phyloP scores from a whole-genome alignment of 352 stramenopile species.

The Globisporangium lucens region DNA sequence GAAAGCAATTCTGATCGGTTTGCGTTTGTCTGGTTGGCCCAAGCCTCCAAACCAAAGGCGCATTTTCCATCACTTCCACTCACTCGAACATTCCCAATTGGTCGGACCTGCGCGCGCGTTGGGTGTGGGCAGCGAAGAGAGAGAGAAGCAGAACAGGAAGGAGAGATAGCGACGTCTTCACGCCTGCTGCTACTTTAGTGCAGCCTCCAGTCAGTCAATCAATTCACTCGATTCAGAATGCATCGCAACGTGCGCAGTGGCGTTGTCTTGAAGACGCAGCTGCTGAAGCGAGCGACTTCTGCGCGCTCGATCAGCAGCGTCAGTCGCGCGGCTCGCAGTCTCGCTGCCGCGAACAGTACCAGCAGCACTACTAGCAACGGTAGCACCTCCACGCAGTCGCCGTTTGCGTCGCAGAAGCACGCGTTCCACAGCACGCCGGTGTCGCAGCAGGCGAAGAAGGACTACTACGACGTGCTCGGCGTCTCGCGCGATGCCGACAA shows the following conservation, averaged over 20 bases:
- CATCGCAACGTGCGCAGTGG: conserved; percentile 16
- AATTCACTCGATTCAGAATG: conserved; percentile 1
- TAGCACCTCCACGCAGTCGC: background rate
- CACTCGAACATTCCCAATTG: conserved; percentile 9
- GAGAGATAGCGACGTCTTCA: background rate
- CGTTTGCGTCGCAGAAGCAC: conserved; percentile 15
- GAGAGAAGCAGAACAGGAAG: background rate
- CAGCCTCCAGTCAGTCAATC: background rate
- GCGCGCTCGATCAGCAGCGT: conserved; percentile 12
- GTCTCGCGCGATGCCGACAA: conserved; percentile 88
- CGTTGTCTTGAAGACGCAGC: conserved; percentile 13
- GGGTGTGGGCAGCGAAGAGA: conserved; percentile 4
- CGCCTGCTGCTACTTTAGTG: background rate
- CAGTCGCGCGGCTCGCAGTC: conserved; percentile 8
- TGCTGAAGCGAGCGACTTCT: conserved; percentile 14
- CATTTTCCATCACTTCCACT: conserved; percentile 1
- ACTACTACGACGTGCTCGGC: conserved; percentile 97
- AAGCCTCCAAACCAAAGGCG: background rate
- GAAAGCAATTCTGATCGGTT: background rate
- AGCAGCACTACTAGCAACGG: background rate
- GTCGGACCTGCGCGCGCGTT: conserved; percentile 5
- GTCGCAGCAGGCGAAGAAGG: conserved; percentile 72
- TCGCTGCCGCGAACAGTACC: conserved; percentile 8
- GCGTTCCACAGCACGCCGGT: conserved; percentile 69
- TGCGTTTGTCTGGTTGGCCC: conserved; percentile 4